Percentiles rank a stretch among this genome's conserved stretches.
Evolutionary conservation across 768 basidiomycete species (phyloP).

Genomic region (Aureoboletus auriporus): DNA sequence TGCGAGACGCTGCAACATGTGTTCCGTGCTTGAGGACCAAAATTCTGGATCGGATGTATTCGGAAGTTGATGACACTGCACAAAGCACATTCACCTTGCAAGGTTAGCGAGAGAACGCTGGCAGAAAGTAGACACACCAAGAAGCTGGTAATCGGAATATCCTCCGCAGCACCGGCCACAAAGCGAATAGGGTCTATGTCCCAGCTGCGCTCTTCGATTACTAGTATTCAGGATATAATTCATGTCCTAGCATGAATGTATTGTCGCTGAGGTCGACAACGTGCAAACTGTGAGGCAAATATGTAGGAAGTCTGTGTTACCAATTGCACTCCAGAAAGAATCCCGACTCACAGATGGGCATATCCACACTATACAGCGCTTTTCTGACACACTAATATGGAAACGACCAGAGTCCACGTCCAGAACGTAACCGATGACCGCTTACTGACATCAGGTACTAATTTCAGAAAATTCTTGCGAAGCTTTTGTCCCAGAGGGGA

Average conservation of each 20-base stretch:
- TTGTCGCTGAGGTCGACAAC: background rate
- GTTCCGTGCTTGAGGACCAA: background rate
- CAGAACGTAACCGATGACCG: background rate
- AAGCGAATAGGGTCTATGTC: background rate
- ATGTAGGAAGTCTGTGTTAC: background rate
- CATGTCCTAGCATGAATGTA: no score
- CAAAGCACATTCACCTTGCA: background rate
- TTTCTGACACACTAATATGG: background rate
- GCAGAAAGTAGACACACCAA: background rate
- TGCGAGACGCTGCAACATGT: background rate
- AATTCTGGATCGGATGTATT: background rate
- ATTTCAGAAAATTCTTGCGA: background rate
- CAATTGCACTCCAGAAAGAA: background rate
- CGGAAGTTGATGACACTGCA: background rate
- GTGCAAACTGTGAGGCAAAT: background rate
- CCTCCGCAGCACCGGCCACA: background rate
- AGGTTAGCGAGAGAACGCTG: background rate
- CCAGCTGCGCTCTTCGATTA: background rate
- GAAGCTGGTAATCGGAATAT: background rate
- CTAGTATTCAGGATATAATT: background rate
- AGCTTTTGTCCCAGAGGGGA: background rate
- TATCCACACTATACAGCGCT: background rate
- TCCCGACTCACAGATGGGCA: background rate
- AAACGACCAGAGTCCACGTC: background rate
- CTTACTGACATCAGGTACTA: background rate